Evolutionary conservation across 768 basidiomycete genomes (phyloP), one percentile per base, ranked within the genome.

Genomic region (Leccinum broughii): DNA sequence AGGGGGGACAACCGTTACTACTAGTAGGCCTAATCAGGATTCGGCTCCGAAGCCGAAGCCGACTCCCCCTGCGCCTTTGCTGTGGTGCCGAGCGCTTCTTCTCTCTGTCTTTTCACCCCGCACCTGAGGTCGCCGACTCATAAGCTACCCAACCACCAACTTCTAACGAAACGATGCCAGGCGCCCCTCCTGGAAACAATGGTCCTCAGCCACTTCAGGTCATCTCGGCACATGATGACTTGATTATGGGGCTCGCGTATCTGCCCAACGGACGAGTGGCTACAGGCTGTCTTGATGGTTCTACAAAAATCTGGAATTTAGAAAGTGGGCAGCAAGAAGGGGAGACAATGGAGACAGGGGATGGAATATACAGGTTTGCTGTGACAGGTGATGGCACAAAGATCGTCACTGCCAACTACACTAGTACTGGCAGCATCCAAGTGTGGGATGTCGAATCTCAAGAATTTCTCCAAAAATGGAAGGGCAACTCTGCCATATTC

Each of bases 181-280:
- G 15, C 37, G 7, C 7, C 3, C 15, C 5, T 39, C 37, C 15
- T 39, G 15, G 9, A 20, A 34, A 26, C 24, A 20, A 20, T n/a
- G 7, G 20, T n/a, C 26, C 35, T 17, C 35, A 15, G 22, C 54
- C 51, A 24, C 10, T 24, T 6, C 15, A 34, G 3, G 37, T 34
- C 9, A 55, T 57, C 14, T 44, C 14, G 6, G 41, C 26, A 7
- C 49, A 50, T n/a, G 24, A 59, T 11, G 11, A 32, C 8, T 2
- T 0, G 24, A 41, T 57, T n/a, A 1, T 2, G 28, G 22, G 1
- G 6, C 9, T 64, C 6, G 26, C n/a, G 17, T 64, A n/a, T 39
- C 41, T 65, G 26, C 63, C 54, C 9, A 59, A 51, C 3, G 60
- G 62, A 26, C 62, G 44, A 2, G 44, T 64, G 17, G 59, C 54